Base-by-base conservation (phyloP, 2,329 filamentous ascomycete species). In the Apiospora marii region DNA sequence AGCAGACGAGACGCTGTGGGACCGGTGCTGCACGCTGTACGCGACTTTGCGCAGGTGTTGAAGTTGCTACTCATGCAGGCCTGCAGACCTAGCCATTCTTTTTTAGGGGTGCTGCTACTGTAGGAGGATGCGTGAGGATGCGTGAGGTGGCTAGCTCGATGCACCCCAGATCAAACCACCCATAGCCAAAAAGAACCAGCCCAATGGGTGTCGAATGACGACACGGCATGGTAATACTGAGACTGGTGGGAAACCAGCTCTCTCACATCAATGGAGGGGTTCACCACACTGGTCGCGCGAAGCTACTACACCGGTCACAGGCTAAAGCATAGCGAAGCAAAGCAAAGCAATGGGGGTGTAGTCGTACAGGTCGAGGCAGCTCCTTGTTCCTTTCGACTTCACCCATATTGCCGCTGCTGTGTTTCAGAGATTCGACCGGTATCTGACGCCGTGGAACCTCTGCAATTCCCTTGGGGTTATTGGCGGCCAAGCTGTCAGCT, bases 161-260 rank as follows among this genome's bases (percentile, higher is more conserved):
- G 58, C 58, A 64, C 58, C 34, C 58, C 53, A 61, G 53, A 61
- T 22, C 53, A 37, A 37, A 34, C 27, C 51, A 58, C 51, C 27
- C 27, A 19, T 3, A 58, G 16, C 49, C 27, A 30, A 30, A 34
- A 61, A n/a, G n/a, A 61, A 61, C 53, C 53, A 61, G 53, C 19
- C 58, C 58, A 64, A 24, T 64, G 58, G 58, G 58, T 64, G 58
- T 64, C 22, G 58, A 64, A 64, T 64, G 58, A 64, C 58, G 58
- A 64, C 58, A 64, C 58, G 22, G 30, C 19, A 14, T 34, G 58
- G 58, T 64, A 64, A 64, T 64, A 12, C 34, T 61, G 53, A 61
- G 53, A 37, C 53, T 22, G 19, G 16, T 12, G 19, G 53, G 53
- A 37, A 61, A 61, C 53, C 30, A 61, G 30, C 16, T 22, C 30